Evolutionary conservation across 495 filamentous ascomycete genomes (phyloP).

Genomic region (Penicillium diatomitis): DNA sequence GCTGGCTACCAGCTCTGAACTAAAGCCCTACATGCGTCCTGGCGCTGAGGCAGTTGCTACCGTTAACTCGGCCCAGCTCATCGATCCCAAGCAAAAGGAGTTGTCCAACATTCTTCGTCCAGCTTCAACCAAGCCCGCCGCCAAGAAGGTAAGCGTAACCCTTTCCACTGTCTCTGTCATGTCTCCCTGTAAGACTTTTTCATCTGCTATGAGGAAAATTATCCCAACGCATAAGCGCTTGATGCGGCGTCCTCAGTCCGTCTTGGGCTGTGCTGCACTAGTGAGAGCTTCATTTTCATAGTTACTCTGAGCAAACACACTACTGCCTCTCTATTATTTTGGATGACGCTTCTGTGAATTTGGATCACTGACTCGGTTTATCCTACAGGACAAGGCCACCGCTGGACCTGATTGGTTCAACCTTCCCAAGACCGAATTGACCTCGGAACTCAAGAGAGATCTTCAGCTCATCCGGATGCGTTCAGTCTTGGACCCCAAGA

Average conservation of each 20-base stretch:
- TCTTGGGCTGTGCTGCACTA: constrained; percentile 66
- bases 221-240: constrained; percentile 48
- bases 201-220: constrained; percentile 60
- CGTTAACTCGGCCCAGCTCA: constrained; percentile 37
- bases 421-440: constrained; percentile 73
- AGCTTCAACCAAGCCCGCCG: constrained; percentile 25
- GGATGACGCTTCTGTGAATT: constrained; percentile 2
- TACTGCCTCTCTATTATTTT: constrained; percentile 1
- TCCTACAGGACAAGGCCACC: constrained; percentile 46
- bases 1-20: constrained; percentile 25
- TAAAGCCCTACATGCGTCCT: constrained; percentile 41
- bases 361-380: constrained; percentile 18
- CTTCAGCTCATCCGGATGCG: constrained; percentile 82
- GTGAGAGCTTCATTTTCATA: constrained; percentile 83
- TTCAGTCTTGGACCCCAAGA: constrained; percentile 76
- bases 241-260: constrained; percentile 58
- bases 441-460: constrained; percentile 77
- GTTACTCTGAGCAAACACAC: constrained; percentile 85
- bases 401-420: constrained; percentile 71
- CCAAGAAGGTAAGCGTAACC: constrained; percentile 35
- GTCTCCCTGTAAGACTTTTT: not conserved
- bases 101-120: constrained; percentile 33
- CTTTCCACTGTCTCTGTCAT: constrained; percentile 2
- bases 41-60: constrained; percentile 34
- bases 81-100: constrained; percentile 31